Percentiles rank a stretch among this genome's conserved stretches.
Conservation (phyloP, 208 protist genomes). For the Leishmania martiniquensis region DNA sequence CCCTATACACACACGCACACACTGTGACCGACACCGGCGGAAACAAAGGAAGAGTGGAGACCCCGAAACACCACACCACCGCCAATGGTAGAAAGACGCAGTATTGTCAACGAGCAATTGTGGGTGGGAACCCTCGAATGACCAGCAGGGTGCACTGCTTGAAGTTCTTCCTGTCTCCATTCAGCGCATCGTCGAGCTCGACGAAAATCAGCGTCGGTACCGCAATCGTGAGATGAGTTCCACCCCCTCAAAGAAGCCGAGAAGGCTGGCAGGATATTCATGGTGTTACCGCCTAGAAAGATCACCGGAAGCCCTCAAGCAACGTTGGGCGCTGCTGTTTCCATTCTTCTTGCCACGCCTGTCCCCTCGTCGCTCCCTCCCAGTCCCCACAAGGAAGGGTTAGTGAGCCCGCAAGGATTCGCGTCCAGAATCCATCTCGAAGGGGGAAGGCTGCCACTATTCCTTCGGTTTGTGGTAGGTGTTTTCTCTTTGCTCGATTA, state of each 20-base stretch:
- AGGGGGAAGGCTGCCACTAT: no score
- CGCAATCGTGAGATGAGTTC: slow-evolving; percentile 85
- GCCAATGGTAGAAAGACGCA: slow-evolving; percentile 63
- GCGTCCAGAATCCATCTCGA: no score
- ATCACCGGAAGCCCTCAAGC: slow-evolving; percentile 54
- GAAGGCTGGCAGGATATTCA: slow-evolving; percentile 82
- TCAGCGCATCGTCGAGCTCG: slow-evolving; percentile 48
- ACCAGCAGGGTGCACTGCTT: slow-evolving; percentile 39
- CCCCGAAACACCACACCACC: slow-evolving; percentile 54
- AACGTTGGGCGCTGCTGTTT: slow-evolving; percentile 51
- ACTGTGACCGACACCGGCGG: slow-evolving; percentile 6
- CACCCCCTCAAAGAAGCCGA: slow-evolving; percentile 78
- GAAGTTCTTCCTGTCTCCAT: slow-evolving; percentile 38
- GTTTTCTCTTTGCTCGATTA: no score
- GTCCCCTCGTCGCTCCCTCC: no score
- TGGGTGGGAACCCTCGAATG: slow-evolving; percentile 53
- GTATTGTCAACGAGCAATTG: slow-evolving; percentile 35
- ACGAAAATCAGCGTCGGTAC: slow-evolving; percentile 66
- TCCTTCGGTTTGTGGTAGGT: no score
- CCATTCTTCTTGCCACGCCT: slow-evolving; percentile 30
- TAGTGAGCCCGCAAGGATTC: no score
- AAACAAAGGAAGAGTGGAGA: slow-evolving; percentile 47
- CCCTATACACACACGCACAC: background rate
- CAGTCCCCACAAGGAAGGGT: no score
- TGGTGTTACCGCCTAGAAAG: slow-evolving; percentile 69